These are phyloP conservation scores for Pyrus pyrifolia DNA, from an alignment of 306 rosid genomes.

Conservation along the genomic window DNA sequence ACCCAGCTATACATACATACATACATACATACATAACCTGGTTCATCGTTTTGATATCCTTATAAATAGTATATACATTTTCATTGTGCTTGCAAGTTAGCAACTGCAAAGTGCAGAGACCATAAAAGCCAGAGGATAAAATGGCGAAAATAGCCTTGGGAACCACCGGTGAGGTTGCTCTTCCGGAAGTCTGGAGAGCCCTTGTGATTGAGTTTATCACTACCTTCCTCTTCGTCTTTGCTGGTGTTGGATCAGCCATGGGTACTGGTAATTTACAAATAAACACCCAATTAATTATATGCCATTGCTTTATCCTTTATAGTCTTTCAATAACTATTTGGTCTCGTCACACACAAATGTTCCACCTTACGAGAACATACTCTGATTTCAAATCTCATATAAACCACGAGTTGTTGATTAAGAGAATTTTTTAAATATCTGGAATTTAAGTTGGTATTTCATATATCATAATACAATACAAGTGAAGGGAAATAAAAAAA, in stretches of 20 bases:
- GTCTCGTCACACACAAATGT: background rate
- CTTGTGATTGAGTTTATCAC: constrained; percentile 69
- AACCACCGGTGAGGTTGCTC: constrained; percentile 41
- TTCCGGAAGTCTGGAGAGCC: constrained; percentile 67
- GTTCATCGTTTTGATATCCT: too few relatives aligned
- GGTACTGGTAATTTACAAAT: constrained; percentile 33
- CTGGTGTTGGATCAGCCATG: constrained; percentile 80
- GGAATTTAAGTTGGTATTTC: too few relatives aligned
- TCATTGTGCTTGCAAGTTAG: background rate
- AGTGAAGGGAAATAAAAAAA: too few relatives aligned
- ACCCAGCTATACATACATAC: background rate
- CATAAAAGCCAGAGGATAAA: background rate
- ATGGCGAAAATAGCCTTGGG: constrained; percentile 78
- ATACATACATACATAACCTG: too few relatives aligned
- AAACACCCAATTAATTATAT: too few relatives aligned
- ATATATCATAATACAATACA: too few relatives aligned
- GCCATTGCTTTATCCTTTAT: background rate
- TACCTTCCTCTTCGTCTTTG: constrained; percentile 82
- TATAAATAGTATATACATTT: too few relatives aligned
- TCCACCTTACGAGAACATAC: background rate
- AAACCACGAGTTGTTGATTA: background rate
- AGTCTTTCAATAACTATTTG: background rate
- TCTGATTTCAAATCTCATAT: background rate
- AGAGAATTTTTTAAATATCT: too few relatives aligned
- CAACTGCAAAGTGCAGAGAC: background rate